Percentiles rank a stretch among this genome's conserved stretches.
These are phyloP conservation scores for Aspergillus japonicus DNA, from an alignment of 2,329 filamentous ascomycete genomes.

Conservation along the genomic window DNA sequence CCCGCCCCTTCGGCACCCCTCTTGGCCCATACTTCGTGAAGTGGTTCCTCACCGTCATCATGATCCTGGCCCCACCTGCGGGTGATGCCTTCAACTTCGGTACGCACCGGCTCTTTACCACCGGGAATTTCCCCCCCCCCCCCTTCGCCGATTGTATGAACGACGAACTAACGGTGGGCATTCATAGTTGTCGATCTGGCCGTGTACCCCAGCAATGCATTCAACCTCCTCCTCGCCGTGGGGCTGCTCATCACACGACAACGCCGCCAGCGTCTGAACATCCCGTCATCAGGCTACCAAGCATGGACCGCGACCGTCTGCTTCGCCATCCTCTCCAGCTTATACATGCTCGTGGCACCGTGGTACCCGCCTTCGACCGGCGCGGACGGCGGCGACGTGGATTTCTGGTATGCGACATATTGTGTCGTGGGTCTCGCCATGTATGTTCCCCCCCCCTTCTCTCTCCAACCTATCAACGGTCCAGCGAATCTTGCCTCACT, in stretches of 20 bases:
- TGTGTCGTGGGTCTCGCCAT: conserved; percentile 63
- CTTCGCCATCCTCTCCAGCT: conserved; percentile 60
- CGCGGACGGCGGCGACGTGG: conserved; percentile 61
- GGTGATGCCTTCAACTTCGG: conserved; percentile 65
- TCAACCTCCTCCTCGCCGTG: conserved; percentile 56
- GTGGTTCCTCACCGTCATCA: conserved; percentile 57
- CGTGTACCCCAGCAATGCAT: conserved; percentile 59
- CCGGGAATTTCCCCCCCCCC: no score
- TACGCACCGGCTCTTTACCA: conserved; percentile 22
- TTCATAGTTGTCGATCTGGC: conserved; percentile 56
- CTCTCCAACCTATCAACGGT: no score
- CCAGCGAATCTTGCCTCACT: no score
- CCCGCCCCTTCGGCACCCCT: conserved; percentile 63
- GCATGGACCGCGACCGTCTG: conserved; percentile 59
- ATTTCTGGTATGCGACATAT: conserved; percentile 73
- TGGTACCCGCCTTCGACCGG: conserved; percentile 68
- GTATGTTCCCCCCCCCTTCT: conserved; percentile 45
- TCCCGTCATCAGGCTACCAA: conserved; percentile 53
- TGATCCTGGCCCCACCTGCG: conserved; percentile 61
- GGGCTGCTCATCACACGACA: conserved; percentile 60
- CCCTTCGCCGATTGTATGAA: no score
- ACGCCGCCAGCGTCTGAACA: conserved; percentile 52
- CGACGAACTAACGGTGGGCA: not conserved
- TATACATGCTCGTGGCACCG: conserved; percentile 66
- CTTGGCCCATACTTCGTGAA: conserved; percentile 59